Evolutionary conservation across 2,329 filamentous ascomycete species (phyloP).

Genomic region (Pyricularia pennisetigena): DNA sequence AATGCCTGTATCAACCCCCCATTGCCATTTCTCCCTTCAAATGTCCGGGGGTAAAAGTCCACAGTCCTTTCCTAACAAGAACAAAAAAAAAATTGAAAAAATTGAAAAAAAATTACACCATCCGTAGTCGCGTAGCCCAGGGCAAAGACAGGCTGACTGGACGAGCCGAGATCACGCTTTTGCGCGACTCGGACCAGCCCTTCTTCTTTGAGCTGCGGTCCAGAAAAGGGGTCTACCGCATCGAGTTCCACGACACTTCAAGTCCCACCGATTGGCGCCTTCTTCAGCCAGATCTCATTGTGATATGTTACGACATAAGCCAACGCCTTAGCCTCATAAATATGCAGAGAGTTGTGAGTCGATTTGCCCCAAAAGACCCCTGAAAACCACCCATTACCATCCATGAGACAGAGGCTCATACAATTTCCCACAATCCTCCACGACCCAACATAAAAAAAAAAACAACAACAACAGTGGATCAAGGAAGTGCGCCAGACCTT

Average conservation of each 20-base stretch:
- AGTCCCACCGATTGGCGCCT: slow-evolving; percentile 48
- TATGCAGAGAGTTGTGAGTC: slow-evolving; percentile 43
- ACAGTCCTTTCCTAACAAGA: background rate
- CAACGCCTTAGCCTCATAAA: slow-evolving; percentile 47
- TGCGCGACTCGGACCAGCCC: slow-evolving; percentile 50
- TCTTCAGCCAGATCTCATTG: slow-evolving; percentile 46
- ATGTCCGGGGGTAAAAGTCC: background rate
- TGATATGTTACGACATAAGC: slow-evolving; percentile 54
- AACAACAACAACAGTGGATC: slow-evolving; percentile 37
- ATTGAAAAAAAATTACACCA: no score
- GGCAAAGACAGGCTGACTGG: slow-evolving; percentile 18
- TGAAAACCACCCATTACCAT: background rate
- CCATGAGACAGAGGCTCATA: background rate
- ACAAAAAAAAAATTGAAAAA: background rate
- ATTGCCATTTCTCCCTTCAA: background rate
- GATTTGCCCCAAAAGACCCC: background rate
- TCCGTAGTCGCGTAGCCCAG: slow-evolving; percentile 35
- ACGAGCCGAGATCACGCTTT: slow-evolving; percentile 32
- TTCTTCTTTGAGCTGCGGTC: slow-evolving; percentile 46
- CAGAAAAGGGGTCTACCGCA: slow-evolving; percentile 34
- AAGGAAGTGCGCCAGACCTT: slow-evolving; percentile 42
- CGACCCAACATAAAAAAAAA: background rate
- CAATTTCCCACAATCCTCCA: background rate
- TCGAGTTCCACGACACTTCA: slow-evolving; percentile 52
- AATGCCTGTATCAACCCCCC: slow-evolving; percentile 6